phyloP scores from a whole-genome alignment of 2,329 filamentous ascomycete species.

The Fusarium succisae region DNA sequence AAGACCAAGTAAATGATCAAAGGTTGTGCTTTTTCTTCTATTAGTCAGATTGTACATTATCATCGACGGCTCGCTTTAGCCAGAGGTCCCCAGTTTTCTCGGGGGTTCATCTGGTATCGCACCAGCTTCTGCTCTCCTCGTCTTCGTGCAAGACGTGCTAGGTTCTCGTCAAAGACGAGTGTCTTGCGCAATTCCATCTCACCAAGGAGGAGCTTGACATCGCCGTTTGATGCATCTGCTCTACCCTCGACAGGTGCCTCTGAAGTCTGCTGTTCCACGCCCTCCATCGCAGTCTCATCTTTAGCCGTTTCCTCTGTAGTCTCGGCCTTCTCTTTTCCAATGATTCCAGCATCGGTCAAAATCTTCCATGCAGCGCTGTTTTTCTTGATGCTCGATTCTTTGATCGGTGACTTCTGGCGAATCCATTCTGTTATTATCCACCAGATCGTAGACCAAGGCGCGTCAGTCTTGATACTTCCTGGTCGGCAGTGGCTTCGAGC shows the following conservation, averaged over 20 bases:
- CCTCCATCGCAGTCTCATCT: slow-evolving; percentile 50
- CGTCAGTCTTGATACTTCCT: slow-evolving; percentile 92
- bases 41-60: slow-evolving; percentile 6
- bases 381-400: slow-evolving; percentile 73
- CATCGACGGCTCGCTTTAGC: slow-evolving; percentile 60
- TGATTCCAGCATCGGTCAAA: slow-evolving; percentile 56
- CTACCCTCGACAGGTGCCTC: neutral
- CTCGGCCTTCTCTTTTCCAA: slow-evolving; percentile 46
- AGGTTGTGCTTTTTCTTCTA: neutral
- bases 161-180: slow-evolving; percentile 76
- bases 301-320: slow-evolving; percentile 22
- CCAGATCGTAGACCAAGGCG: slow-evolving; percentile 90
- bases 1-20: neutral
- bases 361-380: slow-evolving; percentile 78
- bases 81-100: slow-evolving; percentile 94
- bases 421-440: slow-evolving; percentile 94
- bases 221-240: slow-evolving; percentile 30
- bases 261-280: slow-evolving; percentile 46
- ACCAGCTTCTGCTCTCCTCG: slow-evolving; percentile 77
- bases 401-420: slow-evolving; percentile 81
- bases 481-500: slow-evolving; percentile 89
- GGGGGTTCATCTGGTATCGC: slow-evolving; percentile 89
- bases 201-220: slow-evolving; percentile 26
- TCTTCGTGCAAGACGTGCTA: slow-evolving; percentile 76
- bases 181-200: slow-evolving; percentile 65